A percentile compares a stretch with the other conserved stretches of the same genome.
Conservation (phyloP, 2,329 filamentous ascomycete genomes). For the Talaromyces albobiverticillius region DNA sequence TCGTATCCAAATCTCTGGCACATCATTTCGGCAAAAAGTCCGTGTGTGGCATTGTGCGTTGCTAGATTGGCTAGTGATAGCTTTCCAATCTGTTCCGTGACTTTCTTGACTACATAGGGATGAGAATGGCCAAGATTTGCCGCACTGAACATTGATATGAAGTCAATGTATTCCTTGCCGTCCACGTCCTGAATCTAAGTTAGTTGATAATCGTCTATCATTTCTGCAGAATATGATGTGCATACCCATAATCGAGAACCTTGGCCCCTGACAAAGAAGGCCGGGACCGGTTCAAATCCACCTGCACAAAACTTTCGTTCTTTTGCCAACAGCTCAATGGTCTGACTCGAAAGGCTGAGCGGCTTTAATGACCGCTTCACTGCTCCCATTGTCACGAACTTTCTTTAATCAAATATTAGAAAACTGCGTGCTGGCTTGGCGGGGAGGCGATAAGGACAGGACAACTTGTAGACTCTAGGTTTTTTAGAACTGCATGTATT, state of each 20-base stretch:
- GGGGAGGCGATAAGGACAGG: background rate
- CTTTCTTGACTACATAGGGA: background rate
- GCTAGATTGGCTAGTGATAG: background rate
- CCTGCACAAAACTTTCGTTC: background rate
- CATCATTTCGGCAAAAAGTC: background rate
- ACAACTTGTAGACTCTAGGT: too few relatives aligned
- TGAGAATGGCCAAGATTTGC: background rate
- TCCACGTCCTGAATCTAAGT: background rate
- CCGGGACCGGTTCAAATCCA: background rate
- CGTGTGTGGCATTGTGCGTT: background rate
- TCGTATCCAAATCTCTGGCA: background rate
- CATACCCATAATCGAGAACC: background rate
- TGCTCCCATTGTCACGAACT: background rate
- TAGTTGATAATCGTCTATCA: background rate
- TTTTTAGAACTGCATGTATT: background rate
- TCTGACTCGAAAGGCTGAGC: background rate
- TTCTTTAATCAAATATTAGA: background rate
- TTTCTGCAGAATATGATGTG: background rate
- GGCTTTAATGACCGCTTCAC: background rate
- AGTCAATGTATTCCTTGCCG: slow-evolving; percentile 4
- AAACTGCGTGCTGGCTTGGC: background rate
- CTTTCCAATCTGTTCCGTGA: background rate
- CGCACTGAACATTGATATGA: background rate
- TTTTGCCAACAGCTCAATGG: background rate
- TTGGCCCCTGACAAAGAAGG: background rate